Evolutionary conservation across 2,329 filamentous ascomycete genomes (phyloP).

Genomic region (Arthrobotrys megalospora): DNA sequence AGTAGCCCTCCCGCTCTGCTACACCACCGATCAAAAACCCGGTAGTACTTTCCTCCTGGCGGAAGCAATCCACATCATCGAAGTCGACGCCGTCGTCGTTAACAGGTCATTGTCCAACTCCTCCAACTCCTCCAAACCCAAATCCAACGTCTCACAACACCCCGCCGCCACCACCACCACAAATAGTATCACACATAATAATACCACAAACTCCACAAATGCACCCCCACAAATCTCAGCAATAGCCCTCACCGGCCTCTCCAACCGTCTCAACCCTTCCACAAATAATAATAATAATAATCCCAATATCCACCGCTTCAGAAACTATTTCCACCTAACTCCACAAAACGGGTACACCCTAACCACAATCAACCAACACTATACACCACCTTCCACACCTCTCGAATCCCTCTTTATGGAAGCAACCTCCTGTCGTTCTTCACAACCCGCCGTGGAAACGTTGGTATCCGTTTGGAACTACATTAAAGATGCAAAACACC

Average conservation of each 20-base stretch:
- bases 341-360: slow-evolving; percentile 21
- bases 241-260: slow-evolving; percentile 14
- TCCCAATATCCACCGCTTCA: background rate
- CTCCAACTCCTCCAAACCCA: slow-evolving; percentile 11
- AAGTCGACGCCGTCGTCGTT: slow-evolving; percentile 19
- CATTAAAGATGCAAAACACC: background rate
- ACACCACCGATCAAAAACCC: background rate
- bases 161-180: background rate
- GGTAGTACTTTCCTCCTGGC: background rate
- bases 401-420: slow-evolving; percentile 46
- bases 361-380: background rate
- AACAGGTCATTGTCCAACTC: background rate
- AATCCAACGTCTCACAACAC: slow-evolving; percentile 27
- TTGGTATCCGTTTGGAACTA: slow-evolving; percentile 21
- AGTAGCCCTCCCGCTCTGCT: background rate
- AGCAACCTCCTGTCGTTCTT: slow-evolving; percentile 39
- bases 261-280: background rate
- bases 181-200: background rate
- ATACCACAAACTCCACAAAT: background rate
- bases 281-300: background rate
- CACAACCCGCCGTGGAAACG: slow-evolving; percentile 35
- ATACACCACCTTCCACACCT: slow-evolving; percentile 14
- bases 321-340: slow-evolving; percentile 1
- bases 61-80: slow-evolving; percentile 22
- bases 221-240: slow-evolving; percentile 11